Base-by-base conservation (phyloP, 495 filamentous ascomycete genomes). In the Penicillium coffeae region DNA sequence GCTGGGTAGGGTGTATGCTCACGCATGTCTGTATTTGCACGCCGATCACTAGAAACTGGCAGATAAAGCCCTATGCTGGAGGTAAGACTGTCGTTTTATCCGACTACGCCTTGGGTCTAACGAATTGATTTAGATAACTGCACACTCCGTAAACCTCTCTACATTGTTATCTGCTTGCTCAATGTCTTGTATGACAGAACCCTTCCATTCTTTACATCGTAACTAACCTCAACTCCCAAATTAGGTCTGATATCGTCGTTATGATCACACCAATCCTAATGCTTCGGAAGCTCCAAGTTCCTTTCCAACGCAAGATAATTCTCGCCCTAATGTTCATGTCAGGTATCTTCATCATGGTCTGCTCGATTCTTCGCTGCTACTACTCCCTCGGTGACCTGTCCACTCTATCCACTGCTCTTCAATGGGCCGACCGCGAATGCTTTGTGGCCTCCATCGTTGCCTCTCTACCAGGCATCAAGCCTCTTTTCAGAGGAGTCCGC, bases 1-100 rank as follows among this genome's bases (percentile, higher is more conserved):
- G 74, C 1, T 81, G 71, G 56, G 7, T 81, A 0, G 64, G 63
- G 2, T 74, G 73, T 14, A 44, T 79, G 0, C 47, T 78, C 2
- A 65, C 72, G 1, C 71, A 76, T 21, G 48, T 78, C 10, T 53
- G 76, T 2, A 50, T 69, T 5, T 82, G 79, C 50, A 55, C 48
- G 0, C 76, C 76, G 3, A 65, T 75, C 43, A 21, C 66, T 30
- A 63, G 62, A 2, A 71, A 75, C 10, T 79, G 73, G 72, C 76
- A 79, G 50, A 75, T 78, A 30, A 59, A 73, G 38, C 76, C 76
- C 43, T 61, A 71, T 45, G 68, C 76, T 19, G 76, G 76, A 56
- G 58, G 58, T 51, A 38, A 54, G 38, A 25, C 12, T 22, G 34
- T 45, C 0, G 3, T 2, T 36, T 12, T n/a, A n/a, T n/a, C n/a